Conservation (phyloP, 108 stramenopile species). For the Skeletonema marinoi region DNA sequence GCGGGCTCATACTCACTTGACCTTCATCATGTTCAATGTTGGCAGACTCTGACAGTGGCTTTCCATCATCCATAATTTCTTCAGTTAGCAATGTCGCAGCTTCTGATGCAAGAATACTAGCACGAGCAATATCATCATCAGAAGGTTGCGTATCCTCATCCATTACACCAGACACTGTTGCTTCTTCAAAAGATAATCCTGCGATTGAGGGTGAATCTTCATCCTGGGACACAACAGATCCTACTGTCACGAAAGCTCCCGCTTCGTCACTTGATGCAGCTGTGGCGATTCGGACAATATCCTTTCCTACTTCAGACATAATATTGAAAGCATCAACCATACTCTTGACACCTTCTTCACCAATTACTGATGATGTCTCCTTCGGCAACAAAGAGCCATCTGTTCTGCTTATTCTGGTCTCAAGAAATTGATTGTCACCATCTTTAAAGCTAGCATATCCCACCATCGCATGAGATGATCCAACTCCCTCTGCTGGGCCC, state of each 20-base stretch:
- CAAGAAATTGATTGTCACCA: slow-evolving; percentile 76
- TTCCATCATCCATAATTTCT: slow-evolving; percentile 84
- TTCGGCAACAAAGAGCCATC: slow-evolving; percentile 59
- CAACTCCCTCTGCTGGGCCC: slow-evolving; percentile 55
- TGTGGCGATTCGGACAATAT: slow-evolving; percentile 72
- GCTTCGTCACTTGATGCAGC: slow-evolving; percentile 66
- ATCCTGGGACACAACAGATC: slow-evolving; percentile 19
- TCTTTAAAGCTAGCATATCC: slow-evolving; percentile 65
- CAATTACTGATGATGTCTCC: slow-evolving; percentile 49
- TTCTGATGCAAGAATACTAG: slow-evolving; percentile 51
- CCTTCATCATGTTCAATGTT: slow-evolving; percentile 54
- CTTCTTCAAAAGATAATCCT: slow-evolving; percentile 42
- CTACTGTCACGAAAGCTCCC: slow-evolving; percentile 31
- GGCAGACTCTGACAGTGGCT: slow-evolving; percentile 8
- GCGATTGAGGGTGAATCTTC: slow-evolving; percentile 38
- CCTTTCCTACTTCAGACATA: slow-evolving; percentile 66
- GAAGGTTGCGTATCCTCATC: slow-evolving; percentile 16
- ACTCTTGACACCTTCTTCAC: slow-evolving; percentile 48
- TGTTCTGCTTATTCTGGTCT: slow-evolving; percentile 60
- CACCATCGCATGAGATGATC: slow-evolving; percentile 69
- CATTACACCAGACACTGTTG: slow-evolving; percentile 32
- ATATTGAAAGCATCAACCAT: slow-evolving; percentile 61
- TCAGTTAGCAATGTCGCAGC: slow-evolving; percentile 57
- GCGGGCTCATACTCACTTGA: slow-evolving; percentile 78
- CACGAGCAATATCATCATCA: slow-evolving; percentile 15